These are phyloP conservation scores for Primulina huaijiensis DNA, from an alignment of 257 asterid species.

Conservation along the genomic window DNA sequence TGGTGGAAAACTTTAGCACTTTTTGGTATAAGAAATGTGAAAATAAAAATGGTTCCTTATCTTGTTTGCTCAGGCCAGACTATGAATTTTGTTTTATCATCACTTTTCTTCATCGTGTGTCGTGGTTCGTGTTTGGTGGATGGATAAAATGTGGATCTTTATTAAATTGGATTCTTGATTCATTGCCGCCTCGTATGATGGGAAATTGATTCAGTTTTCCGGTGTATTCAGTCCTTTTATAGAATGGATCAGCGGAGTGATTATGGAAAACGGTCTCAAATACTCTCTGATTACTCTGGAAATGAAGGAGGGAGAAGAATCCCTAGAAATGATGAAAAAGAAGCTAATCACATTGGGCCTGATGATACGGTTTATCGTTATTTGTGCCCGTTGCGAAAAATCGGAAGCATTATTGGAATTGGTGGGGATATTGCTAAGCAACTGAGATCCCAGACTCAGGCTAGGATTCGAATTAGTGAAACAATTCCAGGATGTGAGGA, in stretches of 20 bases:
- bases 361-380: slow-evolving; percentile 77
- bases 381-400: slow-evolving; percentile 70
- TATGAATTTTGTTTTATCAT: neutral
- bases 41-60: slow-evolving; percentile 5
- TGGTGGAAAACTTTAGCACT: neutral
- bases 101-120: neutral
- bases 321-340: slow-evolving; percentile 59
- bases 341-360: slow-evolving; percentile 53
- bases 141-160: slow-evolving; percentile 13
- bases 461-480: slow-evolving; percentile 80
- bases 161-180: slow-evolving; percentile 10
- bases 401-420: slow-evolving; percentile 84
- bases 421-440: slow-evolving; percentile 90
- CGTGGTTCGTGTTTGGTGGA: slow-evolving; percentile 9
- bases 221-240: slow-evolving; percentile 1
- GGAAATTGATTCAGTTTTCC: slow-evolving; percentile 13
- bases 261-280: slow-evolving; percentile 49
- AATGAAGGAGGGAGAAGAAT: slow-evolving; percentile 58
- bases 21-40: neutral
- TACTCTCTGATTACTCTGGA: slow-evolving; percentile 45
- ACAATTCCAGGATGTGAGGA: slow-evolving; percentile 88
- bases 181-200: slow-evolving; percentile 19
- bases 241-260: slow-evolving; percentile 70
- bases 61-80: slow-evolving; percentile 18
- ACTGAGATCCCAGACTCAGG: slow-evolving; percentile 72